phyloP scores from a whole-genome alignment of 2,329 filamentous ascomycete genomes.

The Colletotrichum shisoi region DNA sequence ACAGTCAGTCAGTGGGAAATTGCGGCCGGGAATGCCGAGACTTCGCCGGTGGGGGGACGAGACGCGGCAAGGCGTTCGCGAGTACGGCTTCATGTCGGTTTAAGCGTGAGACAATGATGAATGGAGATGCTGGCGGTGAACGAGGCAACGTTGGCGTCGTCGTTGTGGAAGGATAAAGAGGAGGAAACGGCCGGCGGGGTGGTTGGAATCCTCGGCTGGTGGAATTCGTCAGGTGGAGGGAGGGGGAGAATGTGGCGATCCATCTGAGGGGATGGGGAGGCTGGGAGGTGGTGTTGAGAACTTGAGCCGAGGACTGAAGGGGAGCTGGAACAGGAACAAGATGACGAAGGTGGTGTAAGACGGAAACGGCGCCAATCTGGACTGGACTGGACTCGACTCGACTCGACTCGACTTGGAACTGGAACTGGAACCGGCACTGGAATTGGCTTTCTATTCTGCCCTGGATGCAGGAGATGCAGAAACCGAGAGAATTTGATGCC shows the following conservation, averaged over 20 bases:
- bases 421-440: background rate
- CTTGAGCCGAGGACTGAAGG: background rate
- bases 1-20: conserved; percentile 3
- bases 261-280: conserved; percentile 13
- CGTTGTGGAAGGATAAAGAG: background rate
- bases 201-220: background rate
- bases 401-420: too few relatives aligned
- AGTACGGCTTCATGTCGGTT: conserved; percentile 1
- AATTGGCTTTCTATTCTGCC: background rate
- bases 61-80: background rate
- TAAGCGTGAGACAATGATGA: conserved; percentile 18
- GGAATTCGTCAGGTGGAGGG: background rate
- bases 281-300: background rate
- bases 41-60: background rate
- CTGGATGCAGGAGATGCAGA: background rate
- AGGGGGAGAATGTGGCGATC: background rate
- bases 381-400: background rate
- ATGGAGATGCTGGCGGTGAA: conserved; percentile 5
- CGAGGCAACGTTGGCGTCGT: background rate
- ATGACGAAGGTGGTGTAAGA: conserved; percentile 11
- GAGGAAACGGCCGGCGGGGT: too few relatives aligned
- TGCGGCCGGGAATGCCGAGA: conserved; percentile 22
- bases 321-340: conserved; percentile 1
- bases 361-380: conserved; percentile 16
- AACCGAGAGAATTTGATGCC: background rate